Evolutionary conservation across 2,329 filamentous ascomycete genomes (phyloP), one percentile per base, ranked within the genome.

Genomic region (Neophaeococcomyces mojaviensis): DNA sequence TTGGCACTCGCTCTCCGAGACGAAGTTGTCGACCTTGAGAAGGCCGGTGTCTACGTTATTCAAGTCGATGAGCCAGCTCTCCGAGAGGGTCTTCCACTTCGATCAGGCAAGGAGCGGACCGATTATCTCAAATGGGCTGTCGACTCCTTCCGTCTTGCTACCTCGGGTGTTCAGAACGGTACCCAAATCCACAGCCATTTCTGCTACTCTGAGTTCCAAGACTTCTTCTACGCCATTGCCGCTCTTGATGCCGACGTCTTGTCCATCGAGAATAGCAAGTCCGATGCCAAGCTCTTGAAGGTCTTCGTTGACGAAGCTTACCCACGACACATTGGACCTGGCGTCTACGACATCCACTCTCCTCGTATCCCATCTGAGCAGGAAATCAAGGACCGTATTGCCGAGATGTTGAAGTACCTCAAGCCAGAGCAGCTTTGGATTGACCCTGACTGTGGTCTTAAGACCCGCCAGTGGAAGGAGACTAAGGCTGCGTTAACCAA

Each of bases 131-230:
- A 84, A 61, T 98, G 92, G 92, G 92, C 92, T 51, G 92, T 98
- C 63, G 84, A 95, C 75, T 88, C 89, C 61, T 98, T 98, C 88
- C 88, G 87, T 69, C 87, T 98, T 58, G 83, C 90, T 57, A 94
- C 89, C 61, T 82, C 88, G 51, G 92, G 88, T 68, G 90, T 98
- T 52, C 74, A 88, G 73, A 88, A 98, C 71, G 86, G 84, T 49
- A 98, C 92, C 59, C 92, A 98, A 80, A 96, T 98, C 70, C 92
- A 98, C 84, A 96, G 89, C 55, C 92, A 98, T 79, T 98, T 98
- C 86, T 98, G 92, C 73, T 98, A 98, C 84, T 97, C 92, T 44
- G 92, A 98, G 80, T 98, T 98, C 87, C 92, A 98, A 77, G 92
- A 98, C 79, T 98, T 98, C 81, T 98, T 98, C 88, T 88, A 97